Base-by-base conservation (phyloP, 2,329 filamentous ascomycete genomes). In the Aspergillus tubingensis region DNA sequence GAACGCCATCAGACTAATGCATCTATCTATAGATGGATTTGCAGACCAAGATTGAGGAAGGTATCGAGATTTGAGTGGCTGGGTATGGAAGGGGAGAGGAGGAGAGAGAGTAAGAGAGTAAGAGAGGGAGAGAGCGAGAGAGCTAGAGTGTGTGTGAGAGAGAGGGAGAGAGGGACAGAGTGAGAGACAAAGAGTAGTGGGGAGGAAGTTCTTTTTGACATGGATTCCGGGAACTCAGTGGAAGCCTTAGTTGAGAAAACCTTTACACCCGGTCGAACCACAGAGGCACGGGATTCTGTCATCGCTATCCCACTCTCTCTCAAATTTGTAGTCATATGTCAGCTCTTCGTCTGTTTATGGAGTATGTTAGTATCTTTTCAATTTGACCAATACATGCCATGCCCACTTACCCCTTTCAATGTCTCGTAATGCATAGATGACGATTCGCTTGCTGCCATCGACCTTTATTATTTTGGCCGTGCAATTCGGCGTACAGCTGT, bases 311-410 rank as follows among this genome's bases (percentile, higher is more conserved):
- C 96, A 91, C 79, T 99, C 95, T 70, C 95, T 91, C 81, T 99
- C 95, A 77, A 99, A 99, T 79, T 99, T 99, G 85, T 99, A 99
- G 82, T 99, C 95, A 81, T 99, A 99, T 2, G 95, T 99, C 76
- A 99, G 88, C 82, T 99, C 95, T 80, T 99, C 95, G 76, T 97
- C 95, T 99, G 73, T 63, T 32, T 5, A 55, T 55, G 56, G 15
- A 13, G 51, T 44, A 44, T 56, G 61, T 67, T 60, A 65, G 58
- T 55, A 49, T 8, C n/a, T 25, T n/a, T 25, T 47, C 11, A 21
- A 19, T 11, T 21, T 43, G 21, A 30, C 38, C 30, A n/a, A 19
- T 8, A 51, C 25, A 19, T 23, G 19, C 25, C 25, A 19, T 23
- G 19, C 25, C 51, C n/a, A 87, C 91, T 83, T 86, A 97, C 95